Evolutionary conservation across 495 filamentous ascomycete genomes (phyloP).

Genomic region (Aspergillus avenaceus): DNA sequence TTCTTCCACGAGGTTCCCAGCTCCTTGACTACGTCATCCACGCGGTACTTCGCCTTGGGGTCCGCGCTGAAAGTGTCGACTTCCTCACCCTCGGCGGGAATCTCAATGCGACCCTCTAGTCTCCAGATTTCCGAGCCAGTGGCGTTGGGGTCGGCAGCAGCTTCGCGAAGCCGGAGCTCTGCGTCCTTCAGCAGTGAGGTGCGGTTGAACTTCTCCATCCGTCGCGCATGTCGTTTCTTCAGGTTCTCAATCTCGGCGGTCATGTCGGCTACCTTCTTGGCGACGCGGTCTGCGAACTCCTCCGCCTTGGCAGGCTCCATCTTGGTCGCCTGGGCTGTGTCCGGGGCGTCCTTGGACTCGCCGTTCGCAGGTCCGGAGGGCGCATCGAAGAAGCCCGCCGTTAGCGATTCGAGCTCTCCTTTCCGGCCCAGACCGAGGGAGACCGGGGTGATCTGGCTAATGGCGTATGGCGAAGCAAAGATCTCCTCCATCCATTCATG

Average conservation of each 20-base stretch:
- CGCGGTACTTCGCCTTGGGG: constrained; percentile 46
- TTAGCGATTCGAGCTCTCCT: constrained; percentile 78
- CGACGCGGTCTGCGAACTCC: constrained; percentile 72
- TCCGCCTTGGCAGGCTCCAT: constrained; percentile 64
- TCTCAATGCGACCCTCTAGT: constrained; percentile 55
- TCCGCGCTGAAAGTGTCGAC: constrained; percentile 26
- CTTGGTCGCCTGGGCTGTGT: constrained; percentile 53
- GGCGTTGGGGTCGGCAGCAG: constrained; percentile 46
- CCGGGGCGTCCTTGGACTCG: constrained; percentile 32
- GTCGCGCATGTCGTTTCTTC: constrained; percentile 69
- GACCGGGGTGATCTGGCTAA: constrained; percentile 76
- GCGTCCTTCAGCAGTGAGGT: constrained; percentile 59
- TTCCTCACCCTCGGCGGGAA: constrained; percentile 49
- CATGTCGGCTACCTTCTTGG: constrained; percentile 58
- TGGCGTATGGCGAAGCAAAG: constrained; percentile 79
- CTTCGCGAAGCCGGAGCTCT: constrained; percentile 52
- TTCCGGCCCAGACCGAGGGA: constrained; percentile 84
- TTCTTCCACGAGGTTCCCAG: constrained; percentile 55
- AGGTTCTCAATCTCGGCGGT: constrained; percentile 77
- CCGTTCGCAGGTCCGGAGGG: constrained; percentile 31
- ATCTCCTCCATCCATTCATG: constrained; percentile 99
- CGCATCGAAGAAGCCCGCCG: constrained; percentile 72
- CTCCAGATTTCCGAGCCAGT: constrained; percentile 58
- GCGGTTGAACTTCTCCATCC: constrained; percentile 68
- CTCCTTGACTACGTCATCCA: constrained; percentile 57